A percentile compares a stretch with the other conserved stretches of the same genome.
Conservation (phyloP, 2,329 filamentous ascomycete genomes). For the Venturiaceae sp. region DNA sequence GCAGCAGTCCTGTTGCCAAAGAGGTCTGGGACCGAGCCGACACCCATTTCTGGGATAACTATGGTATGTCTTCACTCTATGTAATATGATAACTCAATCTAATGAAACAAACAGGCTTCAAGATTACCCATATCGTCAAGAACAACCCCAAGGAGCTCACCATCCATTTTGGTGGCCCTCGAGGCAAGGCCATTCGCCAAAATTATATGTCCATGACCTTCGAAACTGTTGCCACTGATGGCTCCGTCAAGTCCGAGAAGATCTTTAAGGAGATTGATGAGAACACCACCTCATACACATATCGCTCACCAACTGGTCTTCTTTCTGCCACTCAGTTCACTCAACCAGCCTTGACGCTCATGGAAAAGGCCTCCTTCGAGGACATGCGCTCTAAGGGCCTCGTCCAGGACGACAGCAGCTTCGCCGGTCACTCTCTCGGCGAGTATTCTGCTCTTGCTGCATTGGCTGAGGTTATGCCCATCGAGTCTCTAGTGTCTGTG, state of each 20-base stretch:
- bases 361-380: constrained; percentile 99
- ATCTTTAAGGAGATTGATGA: constrained; percentile 98
- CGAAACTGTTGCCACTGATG: constrained; percentile 90
- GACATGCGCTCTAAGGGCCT: constrained; percentile 98
- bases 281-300: constrained; percentile 90
- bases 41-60: constrained; percentile 97
- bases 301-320: constrained; percentile 86
- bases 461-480: constrained; percentile 98
- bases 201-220: constrained; percentile 99
- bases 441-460: constrained; percentile 97
- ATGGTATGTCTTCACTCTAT: constrained; percentile 53
- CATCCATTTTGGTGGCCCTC: constrained; percentile 93
- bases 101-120: constrained; percentile 56
- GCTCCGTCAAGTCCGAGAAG: constrained; percentile 92
- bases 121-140: constrained; percentile 97
- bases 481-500: constrained; percentile 93
- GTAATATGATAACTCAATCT: background rate
- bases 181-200: constrained; percentile 92
- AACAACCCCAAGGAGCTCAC: constrained; percentile 99
- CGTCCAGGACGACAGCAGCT: constrained; percentile 91
- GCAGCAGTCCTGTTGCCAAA: constrained; percentile 84
- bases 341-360: constrained; percentile 89
- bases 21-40: constrained; percentile 90
- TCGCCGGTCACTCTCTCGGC: constrained; percentile 93
- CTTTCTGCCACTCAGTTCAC: constrained; percentile 98